Evolutionary conservation across 2,329 filamentous ascomycete species (phyloP).

Genomic region (Diaporthe citri): DNA sequence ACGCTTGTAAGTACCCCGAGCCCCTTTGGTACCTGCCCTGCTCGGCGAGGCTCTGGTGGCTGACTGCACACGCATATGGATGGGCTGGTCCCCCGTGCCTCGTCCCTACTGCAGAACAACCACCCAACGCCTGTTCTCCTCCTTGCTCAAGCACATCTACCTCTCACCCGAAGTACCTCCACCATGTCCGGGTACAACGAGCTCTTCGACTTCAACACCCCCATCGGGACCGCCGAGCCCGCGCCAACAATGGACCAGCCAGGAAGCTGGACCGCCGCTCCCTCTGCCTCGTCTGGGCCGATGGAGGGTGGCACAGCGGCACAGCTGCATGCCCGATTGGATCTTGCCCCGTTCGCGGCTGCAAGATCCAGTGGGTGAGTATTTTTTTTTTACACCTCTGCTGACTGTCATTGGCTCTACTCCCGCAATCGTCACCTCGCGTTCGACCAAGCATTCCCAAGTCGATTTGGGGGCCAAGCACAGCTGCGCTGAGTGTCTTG

Average conservation of each 20-base stretch:
- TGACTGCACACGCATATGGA: background rate
- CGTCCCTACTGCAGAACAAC: background rate
- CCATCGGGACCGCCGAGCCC: background rate
- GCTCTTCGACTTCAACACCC: background rate
- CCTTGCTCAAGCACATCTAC: background rate
- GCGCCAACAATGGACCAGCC: background rate
- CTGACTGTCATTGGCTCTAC: background rate
- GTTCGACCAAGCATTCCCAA: too few relatives aligned
- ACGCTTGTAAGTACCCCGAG: constrained; percentile 8
- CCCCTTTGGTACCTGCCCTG: background rate
- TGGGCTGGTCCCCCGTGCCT: background rate
- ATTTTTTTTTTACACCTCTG: constrained; percentile 10
- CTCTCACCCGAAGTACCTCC: background rate
- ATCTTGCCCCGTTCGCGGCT: background rate
- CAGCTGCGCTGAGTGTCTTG: background rate
- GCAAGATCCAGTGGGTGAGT: background rate
- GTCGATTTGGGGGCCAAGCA: too few relatives aligned
- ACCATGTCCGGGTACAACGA: constrained; percentile 22
- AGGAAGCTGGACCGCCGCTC: background rate
- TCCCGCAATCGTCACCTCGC: too few relatives aligned
- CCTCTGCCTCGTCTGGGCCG: accelerated
- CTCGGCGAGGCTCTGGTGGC: background rate
- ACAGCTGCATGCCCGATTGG: background rate
- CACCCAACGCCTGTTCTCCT: background rate
- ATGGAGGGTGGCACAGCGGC: background rate